phyloP scores from a whole-genome alignment of 192 early-diverging fungal genomes.

The Podochytrium sp. region DNA sequence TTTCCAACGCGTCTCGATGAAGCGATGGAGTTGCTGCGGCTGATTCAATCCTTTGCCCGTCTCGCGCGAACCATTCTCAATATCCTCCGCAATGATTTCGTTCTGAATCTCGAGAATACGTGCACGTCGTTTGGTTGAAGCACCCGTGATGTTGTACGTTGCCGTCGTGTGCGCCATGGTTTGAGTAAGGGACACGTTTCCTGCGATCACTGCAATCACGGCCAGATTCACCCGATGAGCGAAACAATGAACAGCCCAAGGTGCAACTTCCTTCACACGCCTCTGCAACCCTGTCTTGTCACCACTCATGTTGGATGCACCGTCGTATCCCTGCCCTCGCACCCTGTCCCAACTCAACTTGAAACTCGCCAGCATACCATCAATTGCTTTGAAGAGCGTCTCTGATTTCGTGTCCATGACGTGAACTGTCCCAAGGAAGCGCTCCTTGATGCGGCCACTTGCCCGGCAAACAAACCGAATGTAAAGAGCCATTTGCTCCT shows the following conservation, averaged over 20 bases:
- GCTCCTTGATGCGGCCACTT: neutral
- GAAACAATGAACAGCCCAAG: neutral
- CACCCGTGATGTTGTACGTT: neutral
- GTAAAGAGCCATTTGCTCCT: neutral
- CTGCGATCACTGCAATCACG: neutral
- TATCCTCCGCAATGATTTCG: neutral
- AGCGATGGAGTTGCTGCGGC: neutral
- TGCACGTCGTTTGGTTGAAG: neutral
- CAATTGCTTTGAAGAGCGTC: neutral
- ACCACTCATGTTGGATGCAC: neutral
- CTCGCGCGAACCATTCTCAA: neutral
- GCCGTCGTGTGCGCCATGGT: neutral
- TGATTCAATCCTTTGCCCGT: neutral
- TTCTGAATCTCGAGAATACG: neutral
- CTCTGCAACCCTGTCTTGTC: neutral
- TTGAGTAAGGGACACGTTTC: neutral
- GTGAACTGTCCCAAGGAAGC: neutral
- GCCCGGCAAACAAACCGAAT: neutral
- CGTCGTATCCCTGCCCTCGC: neutral
- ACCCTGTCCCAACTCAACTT: neutral
- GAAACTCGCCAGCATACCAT: neutral
- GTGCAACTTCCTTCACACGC: neutral
- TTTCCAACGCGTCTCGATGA: neutral
- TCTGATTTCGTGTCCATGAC: neutral
- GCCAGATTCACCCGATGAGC: neutral